Evolutionary conservation across 2,329 filamentous ascomycete species (phyloP).

Genomic region (Macrophomina tecta): DNA sequence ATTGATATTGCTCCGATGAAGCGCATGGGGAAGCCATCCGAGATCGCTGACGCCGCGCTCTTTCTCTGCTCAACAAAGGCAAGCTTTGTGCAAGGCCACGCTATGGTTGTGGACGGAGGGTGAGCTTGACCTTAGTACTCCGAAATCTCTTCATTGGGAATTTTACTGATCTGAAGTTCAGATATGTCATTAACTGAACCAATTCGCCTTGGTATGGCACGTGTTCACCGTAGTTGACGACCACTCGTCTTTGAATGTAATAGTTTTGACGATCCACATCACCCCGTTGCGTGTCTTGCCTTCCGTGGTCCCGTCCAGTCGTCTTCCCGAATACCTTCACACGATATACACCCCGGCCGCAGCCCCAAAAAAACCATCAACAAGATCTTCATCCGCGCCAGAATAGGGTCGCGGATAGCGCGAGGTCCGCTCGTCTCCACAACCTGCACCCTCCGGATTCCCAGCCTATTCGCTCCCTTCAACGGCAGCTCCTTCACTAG

Average conservation of each 20-base stretch:
- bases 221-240: not conserved
- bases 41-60: slow-evolving; percentile 60
- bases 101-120: slow-evolving; percentile 55
- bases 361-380: not conserved
- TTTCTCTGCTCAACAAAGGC: slow-evolving; percentile 60
- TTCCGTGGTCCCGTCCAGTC: not conserved
- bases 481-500: not conserved
- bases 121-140: slow-evolving; percentile 17
- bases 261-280: too few relatives aligned
- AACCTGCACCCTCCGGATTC: not conserved
- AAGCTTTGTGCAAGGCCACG: slow-evolving; percentile 59
- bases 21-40: slow-evolving; percentile 56
- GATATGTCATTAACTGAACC: not conserved
- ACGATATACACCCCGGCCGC: not conserved
- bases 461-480: not conserved
- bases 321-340: not conserved
- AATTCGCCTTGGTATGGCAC: not conserved
- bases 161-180: not conserved
- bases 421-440: not conserved
- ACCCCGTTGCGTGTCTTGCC: too few relatives aligned
- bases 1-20: slow-evolving; percentile 55
- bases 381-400: not conserved
- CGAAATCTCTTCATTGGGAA: not conserved
- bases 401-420: too few relatives aligned
- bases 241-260: too few relatives aligned